Evolutionary conservation across 2,329 filamentous ascomycete species (phyloP).

Genomic region (Cladosporium sp.): DNA sequence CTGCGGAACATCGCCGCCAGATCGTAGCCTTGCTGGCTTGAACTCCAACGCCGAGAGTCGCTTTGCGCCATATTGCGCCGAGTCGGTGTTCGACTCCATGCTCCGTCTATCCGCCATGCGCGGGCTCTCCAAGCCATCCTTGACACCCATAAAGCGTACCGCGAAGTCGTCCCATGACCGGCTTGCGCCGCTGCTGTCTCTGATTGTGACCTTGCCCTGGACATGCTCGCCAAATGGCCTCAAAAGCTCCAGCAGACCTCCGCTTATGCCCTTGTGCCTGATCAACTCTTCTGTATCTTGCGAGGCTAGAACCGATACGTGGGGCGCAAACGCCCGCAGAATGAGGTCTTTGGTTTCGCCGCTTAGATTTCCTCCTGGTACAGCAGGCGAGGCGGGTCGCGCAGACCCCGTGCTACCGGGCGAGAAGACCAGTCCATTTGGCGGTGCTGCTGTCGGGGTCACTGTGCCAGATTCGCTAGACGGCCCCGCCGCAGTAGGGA

Average conservation of each 20-base stretch:
- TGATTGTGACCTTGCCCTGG: constrained; percentile 78
- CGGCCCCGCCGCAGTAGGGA: constrained; percentile 29
- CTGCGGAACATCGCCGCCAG: constrained; percentile 53
- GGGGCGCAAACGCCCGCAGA: constrained; percentile 78
- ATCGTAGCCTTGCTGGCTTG: constrained; percentile 34
- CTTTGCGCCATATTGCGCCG: constrained; percentile 21
- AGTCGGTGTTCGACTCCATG: constrained; percentile 28
- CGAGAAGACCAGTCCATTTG: constrained; percentile 39
- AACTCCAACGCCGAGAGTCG: constrained; percentile 27
- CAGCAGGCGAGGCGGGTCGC: constrained; percentile 32
- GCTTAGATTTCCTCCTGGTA: constrained; percentile 35
- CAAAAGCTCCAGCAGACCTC: constrained; percentile 77
- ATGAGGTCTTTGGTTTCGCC: constrained; percentile 54
- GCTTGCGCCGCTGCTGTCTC: constrained; percentile 83
- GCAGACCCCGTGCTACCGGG: constrained; percentile 27
- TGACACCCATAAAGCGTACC: constrained; percentile 73
- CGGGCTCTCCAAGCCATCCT: constrained; percentile 43
- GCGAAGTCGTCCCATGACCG: constrained; percentile 83
- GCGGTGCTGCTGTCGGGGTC: constrained; percentile 33
- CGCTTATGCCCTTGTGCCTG: constrained; percentile 73
- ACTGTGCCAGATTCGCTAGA: constrained; percentile 32
- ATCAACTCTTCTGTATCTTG: constrained; percentile 76
- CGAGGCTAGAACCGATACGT: constrained; percentile 82
- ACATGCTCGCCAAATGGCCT: constrained; percentile 86
- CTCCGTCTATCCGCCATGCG: constrained; percentile 30